phyloP scores from a whole-genome alignment of 208 protist genomes.

The Leptomonas seymouri region DNA sequence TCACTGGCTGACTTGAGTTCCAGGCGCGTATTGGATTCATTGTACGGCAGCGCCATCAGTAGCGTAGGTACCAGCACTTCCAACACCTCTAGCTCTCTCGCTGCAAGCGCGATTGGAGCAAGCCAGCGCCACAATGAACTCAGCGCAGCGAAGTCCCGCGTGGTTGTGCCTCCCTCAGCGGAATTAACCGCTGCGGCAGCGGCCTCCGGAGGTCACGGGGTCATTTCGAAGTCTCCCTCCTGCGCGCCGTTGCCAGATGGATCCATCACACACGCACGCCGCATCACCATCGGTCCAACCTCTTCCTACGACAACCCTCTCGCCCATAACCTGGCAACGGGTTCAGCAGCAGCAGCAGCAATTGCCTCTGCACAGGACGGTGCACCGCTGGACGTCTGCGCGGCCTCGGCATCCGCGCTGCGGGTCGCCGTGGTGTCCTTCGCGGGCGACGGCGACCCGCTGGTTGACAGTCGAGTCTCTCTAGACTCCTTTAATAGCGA shows the following conservation, averaged over 20 bases:
- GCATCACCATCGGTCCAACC: not conserved
- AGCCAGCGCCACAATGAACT: slow-evolving; percentile 8
- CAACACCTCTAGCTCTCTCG: not conserved
- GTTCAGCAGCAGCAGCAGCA: not conserved
- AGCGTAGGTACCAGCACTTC: not conserved
- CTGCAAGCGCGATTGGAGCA: not conserved
- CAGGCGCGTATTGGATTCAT: slow-evolving; percentile 8
- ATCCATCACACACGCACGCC: not conserved
- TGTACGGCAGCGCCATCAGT: not conserved
- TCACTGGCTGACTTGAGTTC: slow-evolving; percentile 7
- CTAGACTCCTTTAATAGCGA: slow-evolving; percentile 49
- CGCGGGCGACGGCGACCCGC: slow-evolving; percentile 12
- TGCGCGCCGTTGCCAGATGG: slow-evolving; percentile 9
- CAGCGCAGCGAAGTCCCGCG: slow-evolving; percentile 6
- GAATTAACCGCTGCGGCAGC: slow-evolving; percentile 3
- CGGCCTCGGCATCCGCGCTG: not conserved
- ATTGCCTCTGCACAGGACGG: not conserved
- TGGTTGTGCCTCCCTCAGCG: slow-evolving; percentile 25
- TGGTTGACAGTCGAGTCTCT: slow-evolving; percentile 14
- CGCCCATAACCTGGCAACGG: slow-evolving; percentile 7
- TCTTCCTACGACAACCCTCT: slow-evolving; percentile 30
- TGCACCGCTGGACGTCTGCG: not conserved
- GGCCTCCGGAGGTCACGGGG: not conserved
- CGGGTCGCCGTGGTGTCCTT: not conserved
- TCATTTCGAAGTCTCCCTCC: slow-evolving; percentile 3